Base-by-base conservation (phyloP, 1,284 basidiomycete genomes). In the Farysia itapuensis region DNA sequence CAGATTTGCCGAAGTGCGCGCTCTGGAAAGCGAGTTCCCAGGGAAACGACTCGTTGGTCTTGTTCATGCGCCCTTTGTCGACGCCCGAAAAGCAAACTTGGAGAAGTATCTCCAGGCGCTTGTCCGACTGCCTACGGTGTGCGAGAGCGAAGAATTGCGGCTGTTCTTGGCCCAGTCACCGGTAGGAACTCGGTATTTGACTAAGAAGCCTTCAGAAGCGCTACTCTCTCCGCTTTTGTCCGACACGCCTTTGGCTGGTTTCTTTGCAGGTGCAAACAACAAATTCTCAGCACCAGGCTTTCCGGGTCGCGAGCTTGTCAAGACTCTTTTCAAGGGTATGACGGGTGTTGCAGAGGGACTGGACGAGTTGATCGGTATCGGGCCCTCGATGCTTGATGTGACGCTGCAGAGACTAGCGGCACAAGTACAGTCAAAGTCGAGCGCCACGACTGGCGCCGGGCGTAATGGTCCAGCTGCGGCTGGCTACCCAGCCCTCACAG, bases 41-140 rank as follows among this genome's bases (percentile, higher is more conserved):
- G 66, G 68, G 9, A 65, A 64, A 20, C 36, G 66, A 21, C 45
- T 70, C 14, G 63, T 68, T 5, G 65, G 61, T 5, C 41, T 66
- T 1, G 49, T 61, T 1, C 54, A 59, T 26, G 43, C 65, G 6
- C 45, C 60, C 11, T 68, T 68, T 70, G 82, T 97, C 29, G 92
- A 97, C 60, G 83, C 83, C 14, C 81, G 94, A 38, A 84, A 86
- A 48, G 75, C 81, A 14, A 88, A 86, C 0, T 74, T 98, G 64
- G 91, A 97, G 77, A 87, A 84, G 71, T 97, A 96, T 72, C 77
- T 95, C 29, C 89, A 93, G 81, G 91, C 71, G 7, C 54, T 61
- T 13, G 49, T 57, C 24, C 42, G 29, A 35, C 31, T 57, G 25
- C 52, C 46, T 4, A 46, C 39, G 32, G 48, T 47, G 5, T 58